phyloP scores from a whole-genome alignment of 2,329 filamentous ascomycete species.

The Didymella segeticola region DNA sequence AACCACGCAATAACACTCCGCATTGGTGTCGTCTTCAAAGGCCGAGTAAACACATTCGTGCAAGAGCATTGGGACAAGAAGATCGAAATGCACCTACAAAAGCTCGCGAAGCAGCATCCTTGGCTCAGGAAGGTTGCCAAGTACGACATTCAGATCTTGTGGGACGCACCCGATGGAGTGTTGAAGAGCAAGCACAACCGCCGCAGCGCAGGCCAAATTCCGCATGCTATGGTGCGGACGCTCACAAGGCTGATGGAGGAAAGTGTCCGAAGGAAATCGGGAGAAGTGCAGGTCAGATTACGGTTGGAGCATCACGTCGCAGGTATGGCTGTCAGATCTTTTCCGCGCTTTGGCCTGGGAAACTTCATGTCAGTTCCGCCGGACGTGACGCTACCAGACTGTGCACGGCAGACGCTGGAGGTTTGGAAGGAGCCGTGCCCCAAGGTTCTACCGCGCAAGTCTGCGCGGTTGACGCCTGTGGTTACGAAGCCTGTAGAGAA shows the following conservation, averaged over 20 bases:
- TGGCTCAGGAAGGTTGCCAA: conserved; percentile 34
- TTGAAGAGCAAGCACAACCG: conserved; percentile 25
- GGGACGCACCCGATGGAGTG: conserved; percentile 27
- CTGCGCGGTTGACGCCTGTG: conserved; percentile 12
- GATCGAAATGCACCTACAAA: conserved; percentile 28
- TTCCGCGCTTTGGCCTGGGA: conserved; percentile 23
- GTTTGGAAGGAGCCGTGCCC: conserved; percentile 18
- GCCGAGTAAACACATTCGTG: conserved; percentile 34
- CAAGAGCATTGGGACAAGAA: conserved; percentile 40
- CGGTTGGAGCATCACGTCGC: conserved; percentile 22
- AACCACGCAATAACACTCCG: conserved; percentile 27
- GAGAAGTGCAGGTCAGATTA: conserved; percentile 23
- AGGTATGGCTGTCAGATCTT: conserved; percentile 8
- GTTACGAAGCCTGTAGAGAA: conserved; percentile 11
- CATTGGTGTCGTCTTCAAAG: conserved; percentile 34
- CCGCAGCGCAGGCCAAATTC: conserved; percentile 24
- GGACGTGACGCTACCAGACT: neutral
- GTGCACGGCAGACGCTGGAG: conserved; percentile 13
- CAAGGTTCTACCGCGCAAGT: conserved; percentile 8
- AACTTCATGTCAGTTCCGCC: conserved; percentile 13
- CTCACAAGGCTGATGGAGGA: conserved; percentile 25
- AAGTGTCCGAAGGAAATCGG: conserved; percentile 18
- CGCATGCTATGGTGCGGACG: conserved; percentile 26
- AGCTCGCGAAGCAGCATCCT: conserved; percentile 29
- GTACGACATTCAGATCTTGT: conserved; percentile 35